A percentile compares a stretch with the other conserved stretches of the same genome.
Conservation (phyloP, 139 green algal genomes). For the Microglena sp. region DNA sequence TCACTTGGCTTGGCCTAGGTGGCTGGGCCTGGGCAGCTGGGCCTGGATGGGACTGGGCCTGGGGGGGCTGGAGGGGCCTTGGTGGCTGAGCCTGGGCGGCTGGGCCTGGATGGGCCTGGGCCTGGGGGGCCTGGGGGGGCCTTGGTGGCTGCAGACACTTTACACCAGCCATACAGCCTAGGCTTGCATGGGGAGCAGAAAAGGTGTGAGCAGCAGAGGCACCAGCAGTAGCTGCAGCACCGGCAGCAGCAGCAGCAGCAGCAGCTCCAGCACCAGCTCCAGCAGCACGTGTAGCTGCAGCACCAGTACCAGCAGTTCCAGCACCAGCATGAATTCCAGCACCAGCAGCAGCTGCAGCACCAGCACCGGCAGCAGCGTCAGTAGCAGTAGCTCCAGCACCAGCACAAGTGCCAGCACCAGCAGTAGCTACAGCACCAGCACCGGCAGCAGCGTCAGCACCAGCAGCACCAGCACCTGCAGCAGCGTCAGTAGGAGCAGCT, state of each 20-base stretch:
- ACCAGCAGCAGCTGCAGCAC: conserved; percentile 1
- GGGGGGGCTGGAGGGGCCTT: too few relatives aligned
- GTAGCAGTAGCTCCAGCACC: not conserved
- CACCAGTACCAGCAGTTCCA: conserved; percentile 11
- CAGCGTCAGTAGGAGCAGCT: conserved; percentile 10
- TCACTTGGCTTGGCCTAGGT: too few relatives aligned
- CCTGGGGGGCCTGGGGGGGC: too few relatives aligned
- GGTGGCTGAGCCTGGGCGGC: too few relatives aligned
- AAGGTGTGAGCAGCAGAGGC: too few relatives aligned
- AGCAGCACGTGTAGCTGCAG: conserved; percentile 5
- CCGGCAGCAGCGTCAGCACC: not conserved
- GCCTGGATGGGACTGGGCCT: too few relatives aligned
- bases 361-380: not conserved
- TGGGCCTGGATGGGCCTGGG: too few relatives aligned
- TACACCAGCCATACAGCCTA: too few relatives aligned
- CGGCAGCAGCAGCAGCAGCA: conserved; percentile 27
- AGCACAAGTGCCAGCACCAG: not conserved
- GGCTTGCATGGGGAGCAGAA: conserved; percentile 11
- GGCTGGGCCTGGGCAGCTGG: too few relatives aligned
- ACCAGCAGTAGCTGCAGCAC: conserved; percentile 30
- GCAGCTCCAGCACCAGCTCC: not conserved
- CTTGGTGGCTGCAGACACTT: too few relatives aligned
- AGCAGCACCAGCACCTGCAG: conserved; percentile 10
- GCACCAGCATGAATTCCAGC: conserved; percentile 6
- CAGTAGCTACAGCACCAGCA: conserved; percentile 4